Evolutionary conservation across 768 basidiomycete species (phyloP), one percentile per base, ranked within the genome.

Genomic region (Mycena capillaripes): DNA sequence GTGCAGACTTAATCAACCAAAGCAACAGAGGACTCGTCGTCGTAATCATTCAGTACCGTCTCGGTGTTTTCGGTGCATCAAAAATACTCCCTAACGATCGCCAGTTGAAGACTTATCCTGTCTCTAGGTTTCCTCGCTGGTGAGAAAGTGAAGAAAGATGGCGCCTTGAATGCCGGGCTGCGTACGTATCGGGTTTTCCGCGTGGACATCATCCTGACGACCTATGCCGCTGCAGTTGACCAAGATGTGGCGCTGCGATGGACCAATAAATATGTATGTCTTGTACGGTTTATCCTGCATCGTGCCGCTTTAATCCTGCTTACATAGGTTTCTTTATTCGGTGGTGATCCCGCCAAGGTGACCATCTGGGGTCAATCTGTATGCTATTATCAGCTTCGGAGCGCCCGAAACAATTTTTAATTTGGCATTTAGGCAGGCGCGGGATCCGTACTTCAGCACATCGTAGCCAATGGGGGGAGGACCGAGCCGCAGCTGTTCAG

Each of bases 361-460:
- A 79, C 78, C 11, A 79, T 80, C 34, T 80, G 78, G 78, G 79
- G 79, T 5, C 48, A 80, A 40, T 79, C 77, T 1, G 73, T 76
- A 30, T 78, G 77, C 77, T 23, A 30, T 64, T 27, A 3, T 42
- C 12, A 21, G 38, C 25, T 27, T 4, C 32, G 16, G 12, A 6
- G 12, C 2, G 8, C 19, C 7, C 23, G 53, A 7, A 34, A 23
- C 30, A 34, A 34, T 29, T 14, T 11, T 27, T 4, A 16, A 38
- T 8, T 50, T 23, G 6, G 23, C 25, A 36, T 32, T n/a, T 44
- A 80, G 1, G 16, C 9, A 38, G 81, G 81, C 42, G 81, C 75
- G 16, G 81, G 81, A 17, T 81, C 81, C 0, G 81, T 82, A 17
- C n/a, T 82, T 10, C 81, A 80, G 32, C 81, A 82, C 14, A 10